Percentiles rank a stretch among this genome's conserved stretches.
phyloP scores from a whole-genome alignment of 2,329 filamentous ascomycete genomes.

The Botrytis byssoidea region DNA sequence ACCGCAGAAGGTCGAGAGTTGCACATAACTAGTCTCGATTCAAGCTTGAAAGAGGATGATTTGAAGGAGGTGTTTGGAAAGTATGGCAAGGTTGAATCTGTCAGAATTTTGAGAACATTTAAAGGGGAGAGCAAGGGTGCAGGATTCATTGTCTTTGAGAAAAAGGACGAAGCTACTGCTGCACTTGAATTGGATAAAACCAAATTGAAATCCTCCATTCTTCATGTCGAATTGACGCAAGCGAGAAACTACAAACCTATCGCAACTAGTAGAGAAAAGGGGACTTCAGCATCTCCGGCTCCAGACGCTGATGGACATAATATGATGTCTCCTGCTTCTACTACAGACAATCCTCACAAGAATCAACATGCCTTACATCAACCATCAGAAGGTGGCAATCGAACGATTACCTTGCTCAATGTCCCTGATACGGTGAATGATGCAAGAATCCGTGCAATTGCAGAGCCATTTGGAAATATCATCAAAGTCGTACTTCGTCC shows the following conservation, averaged over 20 bases:
- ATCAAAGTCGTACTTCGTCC: conserved; percentile 77
- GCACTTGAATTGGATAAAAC: conserved; percentile 68
- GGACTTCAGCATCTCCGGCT: conserved; percentile 38
- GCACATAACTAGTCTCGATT: conserved; percentile 69
- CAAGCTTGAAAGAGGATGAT: conserved; percentile 62
- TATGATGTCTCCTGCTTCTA: conserved; percentile 35
- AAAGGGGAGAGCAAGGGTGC: conserved; percentile 72
- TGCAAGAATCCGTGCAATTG: conserved; percentile 70
- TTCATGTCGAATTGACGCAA: conserved; percentile 63
- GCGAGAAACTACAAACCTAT: conserved; percentile 56
- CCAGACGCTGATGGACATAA: conserved; percentile 39
- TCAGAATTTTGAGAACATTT: conserved; percentile 68
- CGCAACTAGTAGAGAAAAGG: conserved; percentile 45
- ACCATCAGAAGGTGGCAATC: conserved; percentile 55
- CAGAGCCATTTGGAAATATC: conserved; percentile 68
- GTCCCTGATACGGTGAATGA: conserved; percentile 92
- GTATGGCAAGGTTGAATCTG: conserved; percentile 71
- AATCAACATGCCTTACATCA: conserved; percentile 30
- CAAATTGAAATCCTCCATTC: conserved; percentile 64
- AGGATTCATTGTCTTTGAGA: conserved; percentile 75
- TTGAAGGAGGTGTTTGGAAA: conserved; percentile 69
- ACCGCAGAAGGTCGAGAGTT: conserved; percentile 86
- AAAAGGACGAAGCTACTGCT: conserved; percentile 66
- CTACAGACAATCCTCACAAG: conserved; percentile 27
- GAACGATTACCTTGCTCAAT: conserved; percentile 79